These are phyloP conservation scores for Colletotrichum eleusines DNA, from an alignment of 2,329 filamentous ascomycete species.

Conservation along the genomic window DNA sequence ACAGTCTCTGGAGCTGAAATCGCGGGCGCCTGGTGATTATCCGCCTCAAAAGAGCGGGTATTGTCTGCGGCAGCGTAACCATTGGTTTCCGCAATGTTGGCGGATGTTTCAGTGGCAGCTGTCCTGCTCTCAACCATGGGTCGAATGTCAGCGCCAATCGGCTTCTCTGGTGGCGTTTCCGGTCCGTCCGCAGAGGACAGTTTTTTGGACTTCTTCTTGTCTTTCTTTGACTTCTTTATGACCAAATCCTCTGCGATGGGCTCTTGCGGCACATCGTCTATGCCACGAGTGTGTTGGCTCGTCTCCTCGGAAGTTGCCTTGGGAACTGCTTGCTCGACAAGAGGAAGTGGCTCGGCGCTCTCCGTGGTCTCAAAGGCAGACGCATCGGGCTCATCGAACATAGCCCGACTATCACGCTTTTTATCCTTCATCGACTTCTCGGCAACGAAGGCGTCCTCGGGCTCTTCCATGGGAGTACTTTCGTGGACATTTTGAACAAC, in stretches of 20 bases:
- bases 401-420: slow-evolving; percentile 25
- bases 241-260: slow-evolving; percentile 1
- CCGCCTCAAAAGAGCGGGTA: slow-evolving; percentile 37
- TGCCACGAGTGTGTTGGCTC: not conserved
- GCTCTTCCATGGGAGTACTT: slow-evolving; percentile 28
- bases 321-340: not conserved
- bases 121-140: not conserved
- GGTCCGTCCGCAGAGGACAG: not conserved
- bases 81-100: slow-evolving; percentile 6
- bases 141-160: not conserved
- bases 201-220: slow-evolving; percentile 47
- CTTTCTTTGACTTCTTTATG: slow-evolving; percentile 44
- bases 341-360: not conserved
- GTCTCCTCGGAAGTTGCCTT: not conserved
- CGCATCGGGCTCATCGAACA: not conserved
- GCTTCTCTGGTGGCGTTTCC: slow-evolving; percentile 2
- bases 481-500: slow-evolving; percentile 18
- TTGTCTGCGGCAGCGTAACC: not conserved
- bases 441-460: slow-evolving; percentile 30
- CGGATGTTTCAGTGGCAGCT: not conserved
- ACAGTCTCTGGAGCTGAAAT: not conserved
- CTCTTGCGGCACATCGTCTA: slow-evolving; percentile 3
- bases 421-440: slow-evolving; percentile 56
- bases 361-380: not conserved
- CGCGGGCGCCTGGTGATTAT: slow-evolving; percentile 42